Base-by-base conservation (phyloP, 352 stramenopile genomes). In the Thalassiosira livingstoniorum region DNA sequence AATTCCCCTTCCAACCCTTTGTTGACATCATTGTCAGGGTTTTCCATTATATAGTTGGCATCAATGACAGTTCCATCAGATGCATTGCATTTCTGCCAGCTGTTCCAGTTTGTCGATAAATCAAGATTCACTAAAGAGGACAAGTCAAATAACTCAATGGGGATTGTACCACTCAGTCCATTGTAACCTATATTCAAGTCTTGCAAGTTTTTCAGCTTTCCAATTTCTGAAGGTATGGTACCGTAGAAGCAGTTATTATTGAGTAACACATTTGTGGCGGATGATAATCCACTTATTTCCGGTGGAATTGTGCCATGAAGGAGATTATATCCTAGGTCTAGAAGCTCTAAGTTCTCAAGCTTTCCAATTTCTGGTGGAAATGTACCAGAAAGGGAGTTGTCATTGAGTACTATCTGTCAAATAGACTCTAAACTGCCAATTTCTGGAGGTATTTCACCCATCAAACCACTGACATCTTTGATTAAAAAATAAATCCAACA, bases 131-230 rank as follows among this genome's bases (percentile, higher is more conserved):
- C 35, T 13, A 90, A 42, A 39, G 77, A 75, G 15, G 55, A 54
- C 3, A 64, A 53, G 7, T 66, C 66, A 11, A 51, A 77, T 23
- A 80, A 75, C 45, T 86, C 45, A 7, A n/a, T 1, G 11, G 81
- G 81, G 10, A 87, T 54, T 3, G 2, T 10, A 32, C 80, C 80
- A 3, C 37, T 72, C 0, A 88, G 47, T 4, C 58, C 67, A 53
- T 92, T 92, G 23, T 67, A 78, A 27, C 86, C 71, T 2, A 92
- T 10, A 47, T 92, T 78, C n/a, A 92, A 54, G 39, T 75, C 75
- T 11, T 83, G 42, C 0, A 90, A 53, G 43, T 85, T 67, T 23
- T 78, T 61, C 63, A 88, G 80, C 0, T 77, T 18, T n/a, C 63
- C 73, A 18, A 82, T 55, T 72, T 90, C 57, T 13, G 39, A 32